phyloP scores from a whole-genome alignment of 768 basidiomycete genomes.

The Nevesoporus exiguus region DNA sequence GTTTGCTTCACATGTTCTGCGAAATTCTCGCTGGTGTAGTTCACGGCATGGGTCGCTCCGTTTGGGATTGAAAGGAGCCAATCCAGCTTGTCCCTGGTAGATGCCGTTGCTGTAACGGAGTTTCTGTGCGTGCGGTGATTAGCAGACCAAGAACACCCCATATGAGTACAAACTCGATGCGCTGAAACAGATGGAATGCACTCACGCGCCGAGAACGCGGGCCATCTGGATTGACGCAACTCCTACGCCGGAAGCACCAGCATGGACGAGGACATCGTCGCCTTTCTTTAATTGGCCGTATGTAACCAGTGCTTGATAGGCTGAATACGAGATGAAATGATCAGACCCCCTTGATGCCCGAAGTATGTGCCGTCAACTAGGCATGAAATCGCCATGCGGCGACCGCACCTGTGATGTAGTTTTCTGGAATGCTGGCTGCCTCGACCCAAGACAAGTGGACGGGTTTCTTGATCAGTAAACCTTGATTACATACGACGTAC shows the following conservation, averaged over 20 bases:
- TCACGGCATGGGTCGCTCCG: slow-evolving; percentile 72
- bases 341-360: slow-evolving; percentile 7
- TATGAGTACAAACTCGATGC: not conserved
- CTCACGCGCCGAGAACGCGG: slow-evolving; percentile 69
- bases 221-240: slow-evolving; percentile 87
- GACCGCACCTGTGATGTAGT: slow-evolving; percentile 73
- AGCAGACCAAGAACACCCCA: not conserved
- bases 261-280: slow-evolving; percentile 83
- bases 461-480: slow-evolving; percentile 74
- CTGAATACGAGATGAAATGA: slow-evolving; percentile 28
- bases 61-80: slow-evolving; percentile 65
- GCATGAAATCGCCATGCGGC: slow-evolving; percentile 16
- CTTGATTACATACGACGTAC: slow-evolving; percentile 65
- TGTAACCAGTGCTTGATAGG: slow-evolving; percentile 61
- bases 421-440: slow-evolving; percentile 86
- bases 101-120: slow-evolving; percentile 82
- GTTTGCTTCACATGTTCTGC: slow-evolving; percentile 64
- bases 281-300: slow-evolving; percentile 66
- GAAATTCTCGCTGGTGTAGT: slow-evolving; percentile 86
- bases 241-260: slow-evolving; percentile 89
- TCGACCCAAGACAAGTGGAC: slow-evolving; percentile 72
- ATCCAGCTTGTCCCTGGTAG: slow-evolving; percentile 76
- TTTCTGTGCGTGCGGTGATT: slow-evolving; percentile 38
- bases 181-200: slow-evolving; percentile 14
- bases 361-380: slow-evolving; percentile 2